Percentiles rank a stretch among this genome's conserved stretches.
Conservation (phyloP, 2,329 filamentous ascomycete genomes). For the Hymenoscyphus infarciens region DNA sequence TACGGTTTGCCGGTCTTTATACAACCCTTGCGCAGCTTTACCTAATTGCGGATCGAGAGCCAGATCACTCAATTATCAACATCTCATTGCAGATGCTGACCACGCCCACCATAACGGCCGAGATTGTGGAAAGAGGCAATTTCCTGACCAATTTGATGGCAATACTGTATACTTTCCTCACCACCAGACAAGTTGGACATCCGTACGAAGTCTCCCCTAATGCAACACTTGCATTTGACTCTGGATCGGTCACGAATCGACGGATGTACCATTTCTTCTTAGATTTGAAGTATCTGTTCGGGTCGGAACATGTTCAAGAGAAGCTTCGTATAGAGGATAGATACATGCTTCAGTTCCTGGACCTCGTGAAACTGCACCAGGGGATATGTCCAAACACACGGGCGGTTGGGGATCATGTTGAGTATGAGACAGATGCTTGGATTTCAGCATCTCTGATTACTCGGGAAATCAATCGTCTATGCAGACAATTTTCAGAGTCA, state of each 20-base stretch:
- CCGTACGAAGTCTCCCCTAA: constrained; percentile 83
- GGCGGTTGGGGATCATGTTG: constrained; percentile 90
- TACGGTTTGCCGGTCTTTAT: constrained; percentile 93
- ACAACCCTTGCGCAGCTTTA: constrained; percentile 92
- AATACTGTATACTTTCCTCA: constrained; percentile 95
- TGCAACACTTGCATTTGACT: constrained; percentile 87
- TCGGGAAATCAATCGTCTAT: constrained; percentile 89
- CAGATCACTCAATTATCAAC: constrained; percentile 98
- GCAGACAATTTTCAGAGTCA: constrained; percentile 81
- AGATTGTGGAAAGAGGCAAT: constrained; percentile 91
- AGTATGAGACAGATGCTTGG: constrained; percentile 98
- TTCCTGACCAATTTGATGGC: constrained; percentile 94
- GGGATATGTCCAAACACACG: constrained; percentile 93
- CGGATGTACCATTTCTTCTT: constrained; percentile 98
- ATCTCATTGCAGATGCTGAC: constrained; percentile 95
- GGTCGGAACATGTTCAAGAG: constrained; percentile 83
- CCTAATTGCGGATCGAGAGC: constrained; percentile 90
- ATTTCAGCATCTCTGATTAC: constrained; percentile 94
- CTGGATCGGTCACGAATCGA: constrained; percentile 89
- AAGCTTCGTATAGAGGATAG: constrained; percentile 77
- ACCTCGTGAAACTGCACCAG: constrained; percentile 92
- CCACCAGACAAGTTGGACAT: constrained; percentile 91
- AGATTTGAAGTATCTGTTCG: constrained; percentile 86
- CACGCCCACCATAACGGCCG: constrained; percentile 91
- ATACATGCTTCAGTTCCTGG: constrained; percentile 91